Evolutionary conservation across 305 asterid species (phyloP), one percentile per base, ranked within the genome.

Genomic region (Fraxinus albicans): DNA sequence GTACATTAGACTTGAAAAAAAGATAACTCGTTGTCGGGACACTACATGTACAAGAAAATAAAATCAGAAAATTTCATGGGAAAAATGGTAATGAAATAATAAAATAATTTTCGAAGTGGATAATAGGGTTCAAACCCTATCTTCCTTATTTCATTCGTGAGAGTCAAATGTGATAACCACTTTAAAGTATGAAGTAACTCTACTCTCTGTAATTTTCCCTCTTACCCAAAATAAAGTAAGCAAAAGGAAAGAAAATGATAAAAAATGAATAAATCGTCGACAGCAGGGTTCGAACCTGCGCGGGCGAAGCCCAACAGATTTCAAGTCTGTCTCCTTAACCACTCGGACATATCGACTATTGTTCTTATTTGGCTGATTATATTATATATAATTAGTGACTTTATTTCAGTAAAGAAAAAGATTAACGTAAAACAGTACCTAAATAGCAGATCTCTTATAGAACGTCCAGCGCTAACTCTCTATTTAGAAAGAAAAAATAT

Each of bases 241-340:
- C 63, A 17, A 50, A 50, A 53, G 63, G 63, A 53, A 53, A 4
- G 19, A 47, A 3, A 47, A 42, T 9, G 2, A 42, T 9, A 9
- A 47, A 35, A 35, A 35, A 8, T 25, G 27, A 25, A 15, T 15
- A 4, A 13, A 2, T 12, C 94, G 94, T 92, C 97, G 91, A 89
- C 94, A 93, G 94, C 96, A 92, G 97, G 96, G 94, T 89, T 92
- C 96, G 94, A 93, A 92, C 95, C 97, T 92, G 96, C 97, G 94
- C 96, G 96, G 97, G 93, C 97, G 86, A 55, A 92, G 95, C 95
- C 98, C 98, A 92, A 92, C 94, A 92, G 97, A 93, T 93, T 93
- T 95, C 93, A 90, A 92, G 98, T 92, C 98, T 90, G 93, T 91
- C 96, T 90, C 96, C 97, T 93, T 93, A 89, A 93, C 98, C 94